Evolutionary conservation across 257 asterid species (phyloP), one percentile per base, ranked within the genome.

Genomic region (Capsicum rhomboideum): DNA sequence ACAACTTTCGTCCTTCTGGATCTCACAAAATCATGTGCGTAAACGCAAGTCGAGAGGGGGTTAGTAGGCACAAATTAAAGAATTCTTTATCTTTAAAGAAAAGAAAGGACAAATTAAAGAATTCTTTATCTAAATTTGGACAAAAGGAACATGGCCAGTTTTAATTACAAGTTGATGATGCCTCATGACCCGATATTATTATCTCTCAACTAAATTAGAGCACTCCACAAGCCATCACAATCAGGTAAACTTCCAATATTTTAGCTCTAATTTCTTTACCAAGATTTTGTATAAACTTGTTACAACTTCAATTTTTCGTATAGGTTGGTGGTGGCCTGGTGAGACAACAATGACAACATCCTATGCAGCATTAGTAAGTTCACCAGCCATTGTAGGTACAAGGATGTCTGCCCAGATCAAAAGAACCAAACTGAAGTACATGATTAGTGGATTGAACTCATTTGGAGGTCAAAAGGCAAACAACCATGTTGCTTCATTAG

Each of bases 381-480:
- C 90, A 6, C 42, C 86, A 37, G 89, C 92, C 61, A 85, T 82
- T 58, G 84, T 84, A 68, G 90, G 92, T 55, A 81, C 90, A 40
- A 77, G 87, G 55, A 86, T 84, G 78, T 44, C 89, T 72, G 61
- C 88, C 72, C 67, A 56, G 91, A 84, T 49, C 67, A 6, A 86
- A 67, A 88, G 87, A 72, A 53, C 90, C 26, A 86, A 88, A 68
- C 93, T 91, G 46, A 89, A 67, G 55, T 91, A 78, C 91, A 26
- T 23, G 0, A 85, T 90, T 68, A 88, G 18, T 46, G 99, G 98
- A 40, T 80, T 94, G 90, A 95, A 88, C 83, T 84, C 96, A 68
- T 96, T 94, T 83, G 90, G 93, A 21, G 97, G 97, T 56, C 93
- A 93, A 68, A 96, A 93, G 88, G 95, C 97, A 12, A 90, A 89